These are phyloP conservation scores for Pseudocercospora eumusae DNA, from an alignment of 2,329 filamentous ascomycete genomes.

Conservation along the genomic window DNA sequence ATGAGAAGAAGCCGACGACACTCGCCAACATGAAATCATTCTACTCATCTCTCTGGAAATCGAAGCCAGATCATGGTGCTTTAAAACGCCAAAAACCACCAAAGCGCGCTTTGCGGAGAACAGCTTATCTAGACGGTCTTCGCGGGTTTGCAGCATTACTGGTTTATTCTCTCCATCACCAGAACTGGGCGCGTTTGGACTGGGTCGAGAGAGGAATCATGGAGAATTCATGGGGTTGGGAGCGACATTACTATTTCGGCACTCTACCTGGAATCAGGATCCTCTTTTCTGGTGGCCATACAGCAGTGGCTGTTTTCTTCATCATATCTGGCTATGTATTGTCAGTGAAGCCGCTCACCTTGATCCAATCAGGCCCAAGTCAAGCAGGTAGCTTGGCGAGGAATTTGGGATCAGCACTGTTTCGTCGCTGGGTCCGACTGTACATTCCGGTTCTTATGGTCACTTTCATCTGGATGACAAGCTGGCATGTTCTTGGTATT, in stretches of 20 bases:
- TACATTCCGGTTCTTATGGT: slow-evolving; percentile 56
- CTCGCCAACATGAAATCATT: not conserved
- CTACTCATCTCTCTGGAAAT: not conserved
- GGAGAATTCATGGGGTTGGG: slow-evolving; percentile 58
- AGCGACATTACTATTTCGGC: slow-evolving; percentile 52
- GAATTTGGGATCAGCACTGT: slow-evolving; percentile 50
- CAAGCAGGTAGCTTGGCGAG: slow-evolving; percentile 39
- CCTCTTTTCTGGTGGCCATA: slow-evolving; percentile 63
- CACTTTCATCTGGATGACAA: slow-evolving; percentile 56
- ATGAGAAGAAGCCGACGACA: not conserved
- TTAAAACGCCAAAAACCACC: not conserved
- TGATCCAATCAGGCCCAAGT: slow-evolving; percentile 34
- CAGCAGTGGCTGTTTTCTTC: slow-evolving; percentile 56
- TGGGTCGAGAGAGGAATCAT: slow-evolving; percentile 45
- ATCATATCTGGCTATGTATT: slow-evolving; percentile 56
- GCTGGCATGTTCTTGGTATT: slow-evolving; percentile 56
- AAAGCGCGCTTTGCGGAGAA: slow-evolving; percentile 41
- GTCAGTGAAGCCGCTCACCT: slow-evolving; percentile 47
- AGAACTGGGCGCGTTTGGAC: slow-evolving; percentile 55
- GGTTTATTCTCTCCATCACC: slow-evolving; percentile 65
- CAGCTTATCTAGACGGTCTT: slow-evolving; percentile 64
- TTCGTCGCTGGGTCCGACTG: slow-evolving; percentile 53
- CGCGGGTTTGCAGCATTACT: slow-evolving; percentile 66
- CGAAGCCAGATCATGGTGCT: not conserved
- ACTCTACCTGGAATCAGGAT: slow-evolving; percentile 59